Evolutionary conservation across 768 basidiomycete genomes (phyloP), one percentile per base, ranked within the genome.

Genomic region (Naganishia onofrii): DNA sequence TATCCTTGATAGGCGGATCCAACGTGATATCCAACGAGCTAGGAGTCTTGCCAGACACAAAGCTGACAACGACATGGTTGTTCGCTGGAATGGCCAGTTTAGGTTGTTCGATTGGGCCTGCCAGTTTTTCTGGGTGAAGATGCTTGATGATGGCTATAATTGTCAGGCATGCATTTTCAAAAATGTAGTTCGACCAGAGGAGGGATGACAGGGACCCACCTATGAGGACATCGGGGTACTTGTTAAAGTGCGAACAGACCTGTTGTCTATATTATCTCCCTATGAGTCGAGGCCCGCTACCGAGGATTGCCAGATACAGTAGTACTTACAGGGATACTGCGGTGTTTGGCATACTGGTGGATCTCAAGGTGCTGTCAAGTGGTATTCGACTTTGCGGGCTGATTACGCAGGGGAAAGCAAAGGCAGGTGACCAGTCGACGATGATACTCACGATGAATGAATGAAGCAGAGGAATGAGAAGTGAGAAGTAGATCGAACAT

Each of bases 81-180:
- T 42, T 44, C 13, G 60, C 36, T 2, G 60, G 36, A 6, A 63
- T 63, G 23, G 6, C 42, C 12, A 63, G 32, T 29, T 26, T 42
- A 7, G 34, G 23, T 31, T 63, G 34, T 3, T 26, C 26, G 38
- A 63, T 46, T 2, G 60, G 19, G 60, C 38, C 28, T 12, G 60
- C 8, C 6, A 44, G 21, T 9, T 51, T 51, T n/a, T 46, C 60
- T 46, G 38, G 60, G 19, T 63, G 60, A 26, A 63, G 60, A 29
- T 63, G 60, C 19, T 63, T 63, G 38, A 63, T n/a, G 36, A 63
- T 63, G 26, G 60, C 60, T 63, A 29, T 13, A n/a, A n/a, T n/a
- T n/a, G n/a, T n/a, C 36, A 19, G 21, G 3, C 34, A 7, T 2
- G 21, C n/a, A 38, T 19, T 38, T 34, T 38, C 15, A 23, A 17